Evolutionary conservation across 1,139 yeast genomes (phyloP).

Genomic region (Blastobotrys proliferans): DNA sequence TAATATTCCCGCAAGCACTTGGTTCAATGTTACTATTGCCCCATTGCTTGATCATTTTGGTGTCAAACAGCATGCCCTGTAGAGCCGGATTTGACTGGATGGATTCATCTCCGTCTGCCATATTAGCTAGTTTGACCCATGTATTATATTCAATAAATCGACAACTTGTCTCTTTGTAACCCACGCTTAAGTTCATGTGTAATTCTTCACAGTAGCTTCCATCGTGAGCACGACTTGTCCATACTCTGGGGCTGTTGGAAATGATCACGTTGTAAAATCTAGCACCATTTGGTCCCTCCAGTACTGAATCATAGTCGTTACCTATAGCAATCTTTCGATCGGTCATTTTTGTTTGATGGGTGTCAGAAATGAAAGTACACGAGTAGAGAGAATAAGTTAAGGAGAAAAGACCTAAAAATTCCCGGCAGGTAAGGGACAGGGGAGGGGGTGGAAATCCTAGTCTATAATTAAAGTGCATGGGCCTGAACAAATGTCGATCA

Average conservation of each 20-base stretch:
- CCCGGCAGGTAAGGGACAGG: too few species aligned
- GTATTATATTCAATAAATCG: slow-evolving; percentile 5
- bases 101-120: slow-evolving; percentile 1
- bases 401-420: too few species aligned
- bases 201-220: slow-evolving; percentile 11
- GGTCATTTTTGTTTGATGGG: too few species aligned
- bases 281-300: slow-evolving; percentile 1
- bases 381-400: too few species aligned
- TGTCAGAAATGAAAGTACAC: too few species aligned
- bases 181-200: not conserved
- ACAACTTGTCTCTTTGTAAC: slow-evolving; percentile 1
- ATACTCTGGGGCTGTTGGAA: slow-evolving; percentile 7
- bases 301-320: slow-evolving; percentile 1
- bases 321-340: not conserved
- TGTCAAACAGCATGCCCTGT: slow-evolving; percentile 4
- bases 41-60: slow-evolving; percentile 7
- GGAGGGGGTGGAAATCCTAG: too few species aligned
- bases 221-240: slow-evolving; percentile 4
- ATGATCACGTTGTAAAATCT: slow-evolving; percentile 6
- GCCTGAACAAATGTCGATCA: too few species aligned
- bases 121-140: slow-evolving; percentile 9
- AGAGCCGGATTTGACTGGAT: not conserved
- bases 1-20: slow-evolving; percentile 2
- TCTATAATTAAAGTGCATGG: too few species aligned
- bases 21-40: not conserved